Conservation (phyloP, 768 basidiomycete genomes). For the Russula sp. region DNA sequence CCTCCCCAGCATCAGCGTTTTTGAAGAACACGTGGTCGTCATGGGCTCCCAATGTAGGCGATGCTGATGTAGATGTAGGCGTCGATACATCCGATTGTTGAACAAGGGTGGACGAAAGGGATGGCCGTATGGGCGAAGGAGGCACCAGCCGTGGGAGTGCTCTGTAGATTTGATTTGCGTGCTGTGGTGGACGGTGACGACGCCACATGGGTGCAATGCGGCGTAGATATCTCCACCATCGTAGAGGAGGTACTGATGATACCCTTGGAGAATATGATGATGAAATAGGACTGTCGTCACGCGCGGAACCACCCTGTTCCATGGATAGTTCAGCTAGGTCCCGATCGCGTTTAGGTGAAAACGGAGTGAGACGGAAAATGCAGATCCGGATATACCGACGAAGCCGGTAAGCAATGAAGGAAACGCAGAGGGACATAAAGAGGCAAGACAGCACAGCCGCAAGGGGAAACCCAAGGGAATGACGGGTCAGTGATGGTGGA, state of each 20-base stretch:
- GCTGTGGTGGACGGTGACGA: conserved; percentile 13
- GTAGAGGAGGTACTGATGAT: background rate
- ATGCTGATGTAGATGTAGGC: conserved; percentile 15
- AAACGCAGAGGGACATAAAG: conserved; percentile 37
- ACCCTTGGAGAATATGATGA: conserved; percentile 5
- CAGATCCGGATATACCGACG: conserved; percentile 48
- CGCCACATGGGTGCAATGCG: conserved; percentile 18
- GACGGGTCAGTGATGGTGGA: conserved; percentile 53
- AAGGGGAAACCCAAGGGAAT: conserved; percentile 68
- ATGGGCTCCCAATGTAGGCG: conserved; percentile 18
- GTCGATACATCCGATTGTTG: conserved; percentile 16
- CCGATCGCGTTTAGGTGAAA: conserved; percentile 26
- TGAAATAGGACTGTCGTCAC: conserved; percentile 6
- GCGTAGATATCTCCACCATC: conserved; percentile 13
- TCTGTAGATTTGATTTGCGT: conserved; percentile 19
- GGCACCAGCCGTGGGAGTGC: conserved; percentile 24
- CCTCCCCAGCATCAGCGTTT: conserved; percentile 15
- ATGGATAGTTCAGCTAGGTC: conserved; percentile 28
- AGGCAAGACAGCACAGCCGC: conserved; percentile 55
- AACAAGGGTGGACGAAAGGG: conserved; percentile 23
- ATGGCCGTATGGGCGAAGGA: conserved; percentile 28
- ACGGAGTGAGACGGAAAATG: conserved; percentile 27
- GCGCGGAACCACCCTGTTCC: conserved; percentile 30
- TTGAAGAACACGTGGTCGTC: conserved; percentile 18
- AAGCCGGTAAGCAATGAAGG: conserved; percentile 48